phyloP scores from a whole-genome alignment of 2,329 filamentous ascomycete species.

The Akanthomyces dipterigenus region DNA sequence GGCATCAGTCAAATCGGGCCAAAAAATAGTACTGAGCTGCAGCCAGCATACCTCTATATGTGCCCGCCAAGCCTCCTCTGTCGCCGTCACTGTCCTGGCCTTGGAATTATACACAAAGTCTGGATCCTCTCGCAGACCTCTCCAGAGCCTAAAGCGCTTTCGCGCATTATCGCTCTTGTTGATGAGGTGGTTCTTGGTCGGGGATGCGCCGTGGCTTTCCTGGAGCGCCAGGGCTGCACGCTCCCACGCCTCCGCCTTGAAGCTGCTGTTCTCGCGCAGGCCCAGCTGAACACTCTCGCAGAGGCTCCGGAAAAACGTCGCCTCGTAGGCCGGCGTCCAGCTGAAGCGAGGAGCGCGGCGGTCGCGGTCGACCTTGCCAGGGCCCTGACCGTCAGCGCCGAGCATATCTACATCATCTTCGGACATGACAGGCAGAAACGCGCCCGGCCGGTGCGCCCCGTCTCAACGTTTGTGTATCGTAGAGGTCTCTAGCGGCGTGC shows the following conservation, averaged over 20 bases:
- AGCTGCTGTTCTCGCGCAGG: conserved; percentile 51
- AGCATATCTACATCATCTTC: conserved; percentile 33
- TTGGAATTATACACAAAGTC: conserved; percentile 48
- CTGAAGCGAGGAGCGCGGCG: conserved; percentile 48
- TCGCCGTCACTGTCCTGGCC: conserved; percentile 45
- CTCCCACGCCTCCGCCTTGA: conserved; percentile 56
- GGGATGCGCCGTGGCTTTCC: conserved; percentile 48
- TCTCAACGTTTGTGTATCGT: background rate
- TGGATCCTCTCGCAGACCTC: conserved; percentile 50
- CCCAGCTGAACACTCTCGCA: conserved; percentile 53
- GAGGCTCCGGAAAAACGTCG: conserved; percentile 54
- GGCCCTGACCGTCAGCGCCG: conserved; percentile 28
- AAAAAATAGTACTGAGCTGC: background rate
- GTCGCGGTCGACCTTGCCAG: conserved; percentile 30
- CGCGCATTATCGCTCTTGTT: conserved; percentile 59
- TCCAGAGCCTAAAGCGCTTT: conserved; percentile 56
- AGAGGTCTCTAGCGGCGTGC: background rate
- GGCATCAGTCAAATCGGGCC: conserved; percentile 15
- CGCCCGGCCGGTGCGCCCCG: background rate
- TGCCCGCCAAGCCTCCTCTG: conserved; percentile 49
- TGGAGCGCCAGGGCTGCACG: conserved; percentile 48
- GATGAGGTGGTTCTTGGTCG: conserved; percentile 55
- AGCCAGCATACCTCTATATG: conserved; percentile 44
- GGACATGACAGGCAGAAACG: conserved; percentile 24
- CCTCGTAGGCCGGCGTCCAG: conserved; percentile 53